Percentiles rank a stretch among this genome's conserved stretches.
Evolutionary conservation across 768 basidiomycete species (phyloP).

Genomic region (Lentinula detonsa): DNA sequence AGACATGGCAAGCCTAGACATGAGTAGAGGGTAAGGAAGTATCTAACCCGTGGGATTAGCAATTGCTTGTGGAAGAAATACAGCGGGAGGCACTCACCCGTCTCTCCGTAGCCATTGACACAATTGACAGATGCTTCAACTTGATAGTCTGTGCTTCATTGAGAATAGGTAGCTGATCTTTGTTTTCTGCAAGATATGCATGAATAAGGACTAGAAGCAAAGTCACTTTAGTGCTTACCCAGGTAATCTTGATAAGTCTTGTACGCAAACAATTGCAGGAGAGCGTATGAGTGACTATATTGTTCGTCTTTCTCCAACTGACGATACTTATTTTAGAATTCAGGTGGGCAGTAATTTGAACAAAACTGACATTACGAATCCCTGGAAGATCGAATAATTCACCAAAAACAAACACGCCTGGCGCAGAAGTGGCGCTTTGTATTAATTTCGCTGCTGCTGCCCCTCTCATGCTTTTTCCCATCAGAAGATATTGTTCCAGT

Average conservation of each 20-base stretch:
- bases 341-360: neutral
- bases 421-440: constrained; percentile 80
- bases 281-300: constrained; percentile 49
- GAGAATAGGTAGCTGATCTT: constrained; percentile 59
- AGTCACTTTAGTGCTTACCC: constrained; percentile 30
- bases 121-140: constrained; percentile 89
- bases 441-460: constrained; percentile 89
- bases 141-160: constrained; percentile 75
- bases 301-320: constrained; percentile 69
- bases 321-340: neutral
- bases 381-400: constrained; percentile 81
- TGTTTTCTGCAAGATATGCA: constrained; percentile 44
- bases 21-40: constrained; percentile 73
- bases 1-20: constrained; percentile 65
- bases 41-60: constrained; percentile 40
- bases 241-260: constrained; percentile 82
- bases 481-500: constrained; percentile 85
- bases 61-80: neutral
- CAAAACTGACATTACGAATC: constrained; percentile 68
- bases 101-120: constrained; percentile 70
- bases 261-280: constrained; percentile 87
- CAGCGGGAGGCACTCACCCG: constrained; percentile 47
- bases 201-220: neutral
- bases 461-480: constrained; percentile 89
- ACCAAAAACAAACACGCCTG: constrained; percentile 88